Evolutionary conservation across 805 yeast species (phyloP).

Genomic region (Pichia membranifaciens): DNA sequence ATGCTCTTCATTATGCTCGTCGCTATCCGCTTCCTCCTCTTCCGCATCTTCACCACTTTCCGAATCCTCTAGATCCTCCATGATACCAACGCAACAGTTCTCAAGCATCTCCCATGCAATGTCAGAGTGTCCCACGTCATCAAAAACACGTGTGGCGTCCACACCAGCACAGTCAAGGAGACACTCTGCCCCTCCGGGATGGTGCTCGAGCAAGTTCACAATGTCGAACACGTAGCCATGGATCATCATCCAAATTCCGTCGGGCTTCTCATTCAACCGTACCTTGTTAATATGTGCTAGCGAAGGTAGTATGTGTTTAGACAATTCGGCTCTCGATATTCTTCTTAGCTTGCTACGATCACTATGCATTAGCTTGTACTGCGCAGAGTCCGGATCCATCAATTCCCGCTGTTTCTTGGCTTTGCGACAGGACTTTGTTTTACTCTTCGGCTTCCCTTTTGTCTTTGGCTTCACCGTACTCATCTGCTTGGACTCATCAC

Average conservation of each 20-base stretch:
- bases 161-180: conserved; percentile 72
- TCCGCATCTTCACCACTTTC: not conserved
- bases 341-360: conserved; percentile 5
- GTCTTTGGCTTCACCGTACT: too few species aligned
- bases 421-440: too few species aligned
- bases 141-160: conserved; percentile 66
- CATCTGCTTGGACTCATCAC: too few species aligned
- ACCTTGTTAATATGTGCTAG: conserved; percentile 4
- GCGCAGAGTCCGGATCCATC: conserved; percentile 1
- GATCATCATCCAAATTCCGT: conserved; percentile 68
- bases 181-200: conserved; percentile 86
- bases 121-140: conserved; percentile 72
- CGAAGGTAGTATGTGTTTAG: conserved; percentile 11
- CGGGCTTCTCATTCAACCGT: conserved; percentile 19
- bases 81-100: conserved; percentile 68
- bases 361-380: conserved; percentile 4
- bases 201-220: conserved; percentile 48
- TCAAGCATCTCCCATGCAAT: conserved; percentile 81
- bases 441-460: too few species aligned
- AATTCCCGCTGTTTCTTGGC: not conserved
- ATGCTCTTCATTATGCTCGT: conserved; percentile 3
- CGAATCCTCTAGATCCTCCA: conserved; percentile 33
- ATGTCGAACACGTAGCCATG: conserved; percentile 65
- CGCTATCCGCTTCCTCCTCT: conserved; percentile 15
- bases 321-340: conserved; percentile 3